Evolutionary conservation across 257 asterid genomes (phyloP), one percentile per base, ranked within the genome.

Genomic region (Striga asiatica): DNA sequence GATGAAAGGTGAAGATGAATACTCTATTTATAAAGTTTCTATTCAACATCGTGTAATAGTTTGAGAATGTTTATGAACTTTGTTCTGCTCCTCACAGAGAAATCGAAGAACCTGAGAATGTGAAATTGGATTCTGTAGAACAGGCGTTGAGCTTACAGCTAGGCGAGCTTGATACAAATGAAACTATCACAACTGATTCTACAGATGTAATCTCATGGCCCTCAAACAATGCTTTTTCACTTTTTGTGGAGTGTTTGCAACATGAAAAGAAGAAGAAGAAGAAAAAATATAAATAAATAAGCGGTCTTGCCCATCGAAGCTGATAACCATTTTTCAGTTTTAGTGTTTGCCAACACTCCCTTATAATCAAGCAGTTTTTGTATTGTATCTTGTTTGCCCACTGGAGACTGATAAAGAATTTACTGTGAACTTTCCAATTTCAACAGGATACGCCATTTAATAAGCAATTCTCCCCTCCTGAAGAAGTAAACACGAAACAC

Each of bases 1-100:
- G 85, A 84, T 65, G 85, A 73, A 56, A 81, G 97, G 97, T 88
- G 62, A 64, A 46, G 23, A 47, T 62, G 14, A 13, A 49, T 49
- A 16, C 50, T 34, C 28, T 21, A 3, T 14, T 23, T 34, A 51
- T 32, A 54, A 16, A 14, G 39, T n/a, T 4, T 5, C 10, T 29
- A 6, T 50, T 51, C 14, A 23, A 21, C n/a, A 1, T 54, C 25
- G 10, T 24, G 16, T 43, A 49, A 8, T 42, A 6, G 25, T 19
- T 12, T n/a, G n/a, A 31, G 27, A 34, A 34, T 34, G 11, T 3
- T 34, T 34, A n/a, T n/a, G n/a, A n/a, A n/a, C n/a, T n/a, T n/a
- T n/a, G n/a, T 37, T 60, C 67, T 66, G 51, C 41, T 35, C 21
- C 42, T 43, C 32, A 52, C 61, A 83, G 96, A 62, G 93, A 75